Percentiles rank a stretch among this genome's conserved stretches.
These are phyloP conservation scores for Candida frijolesensis DNA, from an alignment of 1,139 yeast genomes.

Conservation along the genomic window DNA sequence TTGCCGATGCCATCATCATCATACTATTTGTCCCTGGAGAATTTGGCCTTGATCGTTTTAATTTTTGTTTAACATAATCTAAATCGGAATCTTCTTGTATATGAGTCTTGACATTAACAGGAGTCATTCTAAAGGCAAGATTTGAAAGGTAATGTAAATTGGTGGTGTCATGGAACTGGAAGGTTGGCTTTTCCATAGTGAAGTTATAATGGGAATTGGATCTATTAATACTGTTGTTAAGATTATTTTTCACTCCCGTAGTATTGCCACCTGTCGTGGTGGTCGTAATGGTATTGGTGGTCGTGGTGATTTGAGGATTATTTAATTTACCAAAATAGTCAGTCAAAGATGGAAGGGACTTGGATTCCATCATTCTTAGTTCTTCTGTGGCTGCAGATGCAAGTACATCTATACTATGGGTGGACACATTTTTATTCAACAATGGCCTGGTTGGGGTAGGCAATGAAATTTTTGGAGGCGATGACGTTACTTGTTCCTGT, in stretches of 20 bases:
- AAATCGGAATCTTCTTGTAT: slow-evolving; percentile 46
- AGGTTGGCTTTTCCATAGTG: slow-evolving; percentile 11
- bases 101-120: slow-evolving; percentile 20
- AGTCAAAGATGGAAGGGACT: slow-evolving; percentile 65
- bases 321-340: slow-evolving; percentile 47
- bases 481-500: neutral
- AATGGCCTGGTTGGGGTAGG: slow-evolving; percentile 8
- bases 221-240: slow-evolving; percentile 4
- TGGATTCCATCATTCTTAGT: slow-evolving; percentile 58
- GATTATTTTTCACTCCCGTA: slow-evolving; percentile 3
- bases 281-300: neutral
- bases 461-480: slow-evolving; percentile 3
- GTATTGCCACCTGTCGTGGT: neutral
- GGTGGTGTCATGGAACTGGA: slow-evolving; percentile 14
- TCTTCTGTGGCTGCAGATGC: slow-evolving; percentile 87
- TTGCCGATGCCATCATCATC: neutral
- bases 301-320: neutral
- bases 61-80: slow-evolving; percentile 51
- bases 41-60: slow-evolving; percentile 74
- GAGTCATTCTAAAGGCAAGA: slow-evolving; percentile 23
- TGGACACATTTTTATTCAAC: slow-evolving; percentile 16
- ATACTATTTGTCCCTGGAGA: slow-evolving; percentile 36
- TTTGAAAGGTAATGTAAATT: slow-evolving; percentile 33
- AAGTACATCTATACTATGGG: slow-evolving; percentile 64
- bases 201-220: slow-evolving; percentile 1